Conservation (phyloP, 2,329 filamentous ascomycete genomes). For the Colletotrichum echinochloae region DNA sequence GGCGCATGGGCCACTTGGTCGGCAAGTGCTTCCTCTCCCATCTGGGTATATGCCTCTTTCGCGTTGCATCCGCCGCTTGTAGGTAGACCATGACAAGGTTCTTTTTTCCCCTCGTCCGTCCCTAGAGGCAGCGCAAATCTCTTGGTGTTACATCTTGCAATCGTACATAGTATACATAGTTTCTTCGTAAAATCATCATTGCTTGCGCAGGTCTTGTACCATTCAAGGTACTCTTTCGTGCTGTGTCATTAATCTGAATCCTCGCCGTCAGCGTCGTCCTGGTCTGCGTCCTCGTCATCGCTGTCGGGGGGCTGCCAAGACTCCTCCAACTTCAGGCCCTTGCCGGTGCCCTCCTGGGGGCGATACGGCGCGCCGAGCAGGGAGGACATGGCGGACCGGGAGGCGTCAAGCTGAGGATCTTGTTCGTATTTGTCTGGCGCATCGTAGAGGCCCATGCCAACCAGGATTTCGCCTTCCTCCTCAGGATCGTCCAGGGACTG, state of each 20-base stretch:
- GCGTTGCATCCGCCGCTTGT: background rate
- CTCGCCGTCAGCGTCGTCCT: slow-evolving; percentile 52
- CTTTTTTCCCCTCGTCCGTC: background rate
- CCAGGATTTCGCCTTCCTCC: slow-evolving; percentile 76
- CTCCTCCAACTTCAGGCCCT: slow-evolving; percentile 84
- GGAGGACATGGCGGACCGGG: slow-evolving; percentile 65
- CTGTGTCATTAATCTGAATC: slow-evolving; percentile 41
- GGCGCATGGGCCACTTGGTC: slow-evolving; percentile 2
- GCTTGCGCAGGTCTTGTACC: slow-evolving; percentile 20
- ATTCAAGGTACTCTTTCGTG: background rate
- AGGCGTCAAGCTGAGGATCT: slow-evolving; percentile 65
- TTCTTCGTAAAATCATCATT: slow-evolving; percentile 25
- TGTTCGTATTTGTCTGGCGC: slow-evolving; percentile 68
- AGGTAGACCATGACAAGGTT: background rate
- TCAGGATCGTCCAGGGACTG: slow-evolving; percentile 63
- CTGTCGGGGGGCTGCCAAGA: slow-evolving; percentile 79
- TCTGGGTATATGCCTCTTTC: slow-evolving; percentile 2
- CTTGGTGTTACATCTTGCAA: slow-evolving; percentile 17
- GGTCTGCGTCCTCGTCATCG: slow-evolving; percentile 65
- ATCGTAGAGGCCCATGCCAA: slow-evolving; percentile 88
- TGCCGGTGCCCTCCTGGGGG: slow-evolving; percentile 66
- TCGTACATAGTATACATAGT: slow-evolving; percentile 39
- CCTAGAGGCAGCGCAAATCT: background rate
- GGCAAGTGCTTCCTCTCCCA: too few species aligned
- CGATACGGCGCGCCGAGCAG: slow-evolving; percentile 65